phyloP scores from a whole-genome alignment of 2,329 filamentous ascomycete species.

The Anthostomella pinea region DNA sequence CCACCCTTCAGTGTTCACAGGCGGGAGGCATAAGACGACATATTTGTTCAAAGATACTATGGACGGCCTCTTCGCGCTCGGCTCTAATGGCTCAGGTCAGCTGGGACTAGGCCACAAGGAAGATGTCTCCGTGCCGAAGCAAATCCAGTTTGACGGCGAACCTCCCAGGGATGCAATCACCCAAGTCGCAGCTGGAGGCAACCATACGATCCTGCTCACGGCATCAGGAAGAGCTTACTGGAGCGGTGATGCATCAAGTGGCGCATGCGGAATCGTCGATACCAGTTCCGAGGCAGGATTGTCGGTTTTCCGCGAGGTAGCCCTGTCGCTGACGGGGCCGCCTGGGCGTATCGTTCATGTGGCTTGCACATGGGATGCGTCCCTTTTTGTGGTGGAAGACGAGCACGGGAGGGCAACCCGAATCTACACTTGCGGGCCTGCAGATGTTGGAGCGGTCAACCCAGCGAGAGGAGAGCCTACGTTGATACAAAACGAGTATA shows the following conservation, averaged over 20 bases:
- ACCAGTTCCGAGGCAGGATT: slow-evolving; percentile 24
- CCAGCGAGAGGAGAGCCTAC: slow-evolving; percentile 40
- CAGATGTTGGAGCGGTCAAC: slow-evolving; percentile 32
- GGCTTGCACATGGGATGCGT: slow-evolving; percentile 78
- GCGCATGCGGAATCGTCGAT: slow-evolving; percentile 50
- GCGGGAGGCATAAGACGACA: neutral
- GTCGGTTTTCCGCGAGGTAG: slow-evolving; percentile 39
- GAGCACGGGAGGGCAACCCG: slow-evolving; percentile 39
- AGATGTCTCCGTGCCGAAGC: slow-evolving; percentile 66
- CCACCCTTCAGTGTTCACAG: too few relatives aligned
- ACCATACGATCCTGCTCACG: slow-evolving; percentile 78
- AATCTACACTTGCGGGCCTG: slow-evolving; percentile 64
- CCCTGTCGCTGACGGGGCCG: slow-evolving; percentile 32
- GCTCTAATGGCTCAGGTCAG: slow-evolving; percentile 74
- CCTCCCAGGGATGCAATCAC: slow-evolving; percentile 35
- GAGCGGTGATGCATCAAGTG: slow-evolving; percentile 57
- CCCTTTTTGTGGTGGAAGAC: slow-evolving; percentile 56
- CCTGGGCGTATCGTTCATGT: slow-evolving; percentile 39
- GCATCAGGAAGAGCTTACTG: slow-evolving; percentile 58
- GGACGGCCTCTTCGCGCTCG: slow-evolving; percentile 63
- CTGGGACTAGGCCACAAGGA: slow-evolving; percentile 69
- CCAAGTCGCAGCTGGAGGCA: slow-evolving; percentile 65
- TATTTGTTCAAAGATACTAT: too few relatives aligned
- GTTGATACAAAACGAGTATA: slow-evolving; percentile 60
- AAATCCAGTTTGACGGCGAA: slow-evolving; percentile 53